phyloP scores from a whole-genome alignment of 371 early-diverging fungal species.

The Syncephalastrum monosporum region DNA sequence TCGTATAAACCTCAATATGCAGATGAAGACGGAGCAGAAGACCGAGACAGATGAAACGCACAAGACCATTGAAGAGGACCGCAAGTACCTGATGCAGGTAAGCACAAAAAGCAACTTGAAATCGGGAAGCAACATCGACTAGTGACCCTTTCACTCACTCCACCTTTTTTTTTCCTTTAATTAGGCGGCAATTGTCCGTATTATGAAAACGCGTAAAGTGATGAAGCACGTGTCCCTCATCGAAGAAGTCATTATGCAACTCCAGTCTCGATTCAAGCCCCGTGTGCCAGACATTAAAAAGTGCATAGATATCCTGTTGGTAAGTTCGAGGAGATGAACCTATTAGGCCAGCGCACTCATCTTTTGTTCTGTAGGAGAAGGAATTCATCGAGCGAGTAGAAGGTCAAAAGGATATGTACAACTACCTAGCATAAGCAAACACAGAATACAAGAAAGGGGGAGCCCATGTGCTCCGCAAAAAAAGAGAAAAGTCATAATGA shows the following conservation, averaged over 20 bases:
- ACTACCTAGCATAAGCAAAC: constrained; percentile 74
- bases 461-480: too few species aligned
- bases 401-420: constrained; percentile 82
- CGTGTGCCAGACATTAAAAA: constrained; percentile 92
- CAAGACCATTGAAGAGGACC: constrained; percentile 85
- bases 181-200: constrained; percentile 90
- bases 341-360: neutral
- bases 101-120: neutral
- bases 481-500: too few species aligned
- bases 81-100: constrained; percentile 87
- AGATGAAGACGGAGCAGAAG: constrained; percentile 84
- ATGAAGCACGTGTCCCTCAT: constrained; percentile 87
- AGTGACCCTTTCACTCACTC: neutral
- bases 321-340: constrained; percentile 12
- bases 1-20: constrained; percentile 81
- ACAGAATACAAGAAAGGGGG: too few species aligned
- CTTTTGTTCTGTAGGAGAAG: constrained; percentile 59
- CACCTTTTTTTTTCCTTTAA: neutral
- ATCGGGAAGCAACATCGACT: neutral
- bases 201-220: constrained; percentile 95
- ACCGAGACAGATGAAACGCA: constrained; percentile 86
- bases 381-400: constrained; percentile 93
- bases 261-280: constrained; percentile 91
- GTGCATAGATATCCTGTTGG: constrained; percentile 89
- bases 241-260: constrained; percentile 86